Conservation (phyloP, 2,329 filamentous ascomycete genomes). For the Ophioceras dolichostomum region DNA sequence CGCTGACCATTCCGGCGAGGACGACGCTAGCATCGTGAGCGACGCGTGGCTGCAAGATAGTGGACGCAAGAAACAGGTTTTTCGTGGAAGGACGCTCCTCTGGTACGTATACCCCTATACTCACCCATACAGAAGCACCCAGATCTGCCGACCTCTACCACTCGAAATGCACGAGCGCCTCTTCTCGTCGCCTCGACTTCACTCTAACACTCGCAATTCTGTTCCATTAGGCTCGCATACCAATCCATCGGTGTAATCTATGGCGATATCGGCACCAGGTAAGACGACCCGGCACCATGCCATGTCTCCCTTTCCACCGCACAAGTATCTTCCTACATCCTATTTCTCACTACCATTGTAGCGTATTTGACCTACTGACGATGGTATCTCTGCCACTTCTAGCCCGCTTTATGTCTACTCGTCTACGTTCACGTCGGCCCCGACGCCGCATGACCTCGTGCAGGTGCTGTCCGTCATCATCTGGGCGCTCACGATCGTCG, state of each 20-base stretch:
- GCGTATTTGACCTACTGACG: too few relatives aligned
- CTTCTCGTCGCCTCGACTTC: too few relatives aligned
- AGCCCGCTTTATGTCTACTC: conserved; percentile 59
- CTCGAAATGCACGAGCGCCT: too few relatives aligned
- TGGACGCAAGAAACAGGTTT: conserved; percentile 10
- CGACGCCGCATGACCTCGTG: conserved; percentile 41
- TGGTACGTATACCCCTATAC: conserved; percentile 8
- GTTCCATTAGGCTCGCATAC: conserved; percentile 38
- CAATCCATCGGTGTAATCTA: conserved; percentile 58
- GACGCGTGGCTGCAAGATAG: conserved; percentile 8
- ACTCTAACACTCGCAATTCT: background rate
- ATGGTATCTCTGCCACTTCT: conserved; percentile 5
- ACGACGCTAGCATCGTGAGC: too few relatives aligned
- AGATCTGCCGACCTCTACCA: too few relatives aligned
- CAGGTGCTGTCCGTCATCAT: conserved; percentile 54
- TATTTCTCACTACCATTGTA: background rate
- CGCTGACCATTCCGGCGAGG: conserved; percentile 5
- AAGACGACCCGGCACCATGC: too few relatives aligned
- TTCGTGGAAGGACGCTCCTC: conserved; percentile 7
- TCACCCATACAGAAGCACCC: too few relatives aligned
- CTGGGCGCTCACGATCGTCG: conserved; percentile 56
- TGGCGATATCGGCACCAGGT: conserved; percentile 49
- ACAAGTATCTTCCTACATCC: background rate
- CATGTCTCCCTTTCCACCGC: too few relatives aligned
- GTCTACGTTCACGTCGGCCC: conserved; percentile 45